Base-by-base conservation (phyloP, 2,329 filamentous ascomycete species). In the Nothophoma quercina region DNA sequence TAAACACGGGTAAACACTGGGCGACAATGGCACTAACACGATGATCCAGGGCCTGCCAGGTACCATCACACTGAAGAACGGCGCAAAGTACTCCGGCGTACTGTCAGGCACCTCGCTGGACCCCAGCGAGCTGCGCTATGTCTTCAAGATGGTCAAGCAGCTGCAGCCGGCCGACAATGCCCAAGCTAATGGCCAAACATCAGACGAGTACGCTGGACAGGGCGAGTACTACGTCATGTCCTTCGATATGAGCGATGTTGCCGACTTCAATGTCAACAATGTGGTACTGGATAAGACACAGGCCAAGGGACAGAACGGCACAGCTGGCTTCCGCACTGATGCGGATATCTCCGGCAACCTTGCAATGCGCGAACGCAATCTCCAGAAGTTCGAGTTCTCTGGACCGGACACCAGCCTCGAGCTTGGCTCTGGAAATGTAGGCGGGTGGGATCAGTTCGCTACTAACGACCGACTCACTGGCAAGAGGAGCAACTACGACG, bases 361-460 rank as follows among this genome's bases (percentile, higher is more conserved):
- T 58, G 77, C 82, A 36, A 81, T 85, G 40, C 85, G 84, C 51
- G 91, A 96, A 75, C 87, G 92, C 54, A 81, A 85, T 44, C 80
- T 98, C 32, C 87, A 96, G 70, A 87, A 83, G 64, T 98, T 93
- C 92, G 85, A 92, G 48, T 86, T 90, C 6, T 87, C 82, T 13
- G 86, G 88, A 57, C 71, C 74, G 4, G 82, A 83, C 22, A 73
- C 84, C 32, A 88, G 93, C 67, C 81, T 90, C 60, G 88, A 88
- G 39, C 81, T 97, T 19, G 91, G 95, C 65, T 85, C 75, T 21
- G 68, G 67, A 13, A 73, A 68, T 22, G 51, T 69, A 50, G 46
- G 56, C 6, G 79, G 77, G 8, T 99, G 95, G 95, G 93, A 99
- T 72, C 95, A 99, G 73, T 99, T 99, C 69, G 89, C 90, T 51